phyloP scores from a whole-genome alignment of 176 grass and related monocot species.

The Areca catechu region DNA sequence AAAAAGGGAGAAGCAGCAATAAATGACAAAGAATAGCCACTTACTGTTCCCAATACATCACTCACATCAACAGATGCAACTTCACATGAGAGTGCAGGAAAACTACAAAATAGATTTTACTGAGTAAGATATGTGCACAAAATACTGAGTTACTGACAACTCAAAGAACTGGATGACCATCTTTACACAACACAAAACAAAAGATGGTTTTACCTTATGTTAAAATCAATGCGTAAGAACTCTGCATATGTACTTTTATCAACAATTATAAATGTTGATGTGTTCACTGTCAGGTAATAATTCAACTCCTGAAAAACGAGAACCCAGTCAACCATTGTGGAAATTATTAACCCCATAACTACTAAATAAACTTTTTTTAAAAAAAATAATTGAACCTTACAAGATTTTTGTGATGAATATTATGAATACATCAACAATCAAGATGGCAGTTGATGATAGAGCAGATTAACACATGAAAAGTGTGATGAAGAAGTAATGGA shows the following conservation, averaged over 20 bases:
- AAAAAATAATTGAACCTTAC: no score
- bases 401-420: no score
- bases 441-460: no score
- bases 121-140: no score
- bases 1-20: neutral
- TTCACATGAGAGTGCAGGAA: slow-evolving; percentile 96
- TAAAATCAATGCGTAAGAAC: slow-evolving; percentile 95
- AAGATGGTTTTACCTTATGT: slow-evolving; percentile 43
- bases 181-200: no score
- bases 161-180: no score
- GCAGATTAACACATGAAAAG: no score
- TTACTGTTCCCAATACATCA: slow-evolving; percentile 97
- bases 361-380: no score
- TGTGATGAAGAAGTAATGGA: no score
- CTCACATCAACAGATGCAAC: slow-evolving; percentile 93
- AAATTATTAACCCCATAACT: no score
- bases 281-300: slow-evolving; percentile 76
- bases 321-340: neutral
- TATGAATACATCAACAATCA: no score
- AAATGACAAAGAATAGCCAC: slow-evolving; percentile 28
- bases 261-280: slow-evolving; percentile 82
- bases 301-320: slow-evolving; percentile 74
- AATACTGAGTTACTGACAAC: no score
- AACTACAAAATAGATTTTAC: slow-evolving; percentile 41
- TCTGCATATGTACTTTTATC: slow-evolving; percentile 91